Evolutionary conservation across 768 basidiomycete genomes (phyloP).

Genomic region (Mycena vulgaris): DNA sequence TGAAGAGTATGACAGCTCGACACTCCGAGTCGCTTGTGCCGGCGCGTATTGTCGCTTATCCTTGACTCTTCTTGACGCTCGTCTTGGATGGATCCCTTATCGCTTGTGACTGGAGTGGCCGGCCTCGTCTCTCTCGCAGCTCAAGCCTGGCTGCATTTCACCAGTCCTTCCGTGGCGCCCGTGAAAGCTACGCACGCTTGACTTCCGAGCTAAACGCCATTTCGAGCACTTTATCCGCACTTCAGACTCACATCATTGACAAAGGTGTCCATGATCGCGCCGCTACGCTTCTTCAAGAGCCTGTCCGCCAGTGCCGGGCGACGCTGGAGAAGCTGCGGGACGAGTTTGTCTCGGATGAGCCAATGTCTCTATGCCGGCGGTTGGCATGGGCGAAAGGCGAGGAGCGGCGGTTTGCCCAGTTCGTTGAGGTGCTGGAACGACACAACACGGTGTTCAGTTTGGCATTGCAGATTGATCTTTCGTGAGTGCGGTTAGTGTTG

Average conservation of each 20-base stretch:
- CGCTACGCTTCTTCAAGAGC: neutral
- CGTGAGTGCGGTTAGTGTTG: neutral
- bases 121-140: slow-evolving; percentile 13
- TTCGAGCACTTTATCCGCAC: neutral
- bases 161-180: neutral
- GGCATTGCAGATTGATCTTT: neutral
- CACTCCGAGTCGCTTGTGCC: no score
- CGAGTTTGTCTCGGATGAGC: neutral
- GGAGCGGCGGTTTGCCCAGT: slow-evolving; percentile 4
- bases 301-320: neutral
- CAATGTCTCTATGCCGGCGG: neutral
- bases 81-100: no score
- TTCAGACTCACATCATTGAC: neutral
- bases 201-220: neutral
- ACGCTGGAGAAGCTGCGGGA: neutral
- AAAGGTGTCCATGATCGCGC: neutral
- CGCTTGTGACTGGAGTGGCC: slow-evolving; percentile 9
- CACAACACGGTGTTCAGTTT: slow-evolving; percentile 14
- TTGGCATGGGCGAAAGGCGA: slow-evolving; percentile 2
- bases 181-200: slow-evolving; percentile 6
- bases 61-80: no score
- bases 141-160: neutral
- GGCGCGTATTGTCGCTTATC: no score
- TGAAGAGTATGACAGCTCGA: no score
- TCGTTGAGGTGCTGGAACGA: neutral